Evolutionary conservation across 169 alveolate species (phyloP).

Genomic region (Plasmodium malariae): DNA sequence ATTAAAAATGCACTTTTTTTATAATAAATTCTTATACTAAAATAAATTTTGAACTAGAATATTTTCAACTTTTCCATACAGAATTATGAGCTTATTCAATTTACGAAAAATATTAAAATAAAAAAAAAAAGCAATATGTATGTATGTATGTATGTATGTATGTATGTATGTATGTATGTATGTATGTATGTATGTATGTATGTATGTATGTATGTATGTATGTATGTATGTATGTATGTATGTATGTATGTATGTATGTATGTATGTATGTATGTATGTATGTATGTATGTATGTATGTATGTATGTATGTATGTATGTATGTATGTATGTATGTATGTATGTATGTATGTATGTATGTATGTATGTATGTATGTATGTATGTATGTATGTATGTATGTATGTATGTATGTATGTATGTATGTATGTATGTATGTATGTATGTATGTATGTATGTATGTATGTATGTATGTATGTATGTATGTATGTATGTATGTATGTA

Average conservation of each 20-base stretch:
- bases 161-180: not conserved
- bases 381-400: too few species aligned
- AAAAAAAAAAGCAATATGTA: not conserved
- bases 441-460: too few species aligned
- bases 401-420: too few species aligned
- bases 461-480: too few species aligned
- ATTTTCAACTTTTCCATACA: conserved; percentile 28
- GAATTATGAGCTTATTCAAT: not conserved
- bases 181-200: not conserved
- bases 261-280: too few species aligned
- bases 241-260: conserved; percentile 4
- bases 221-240: not conserved
- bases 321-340: too few species aligned
- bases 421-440: too few species aligned
- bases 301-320: too few species aligned
- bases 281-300: too few species aligned
- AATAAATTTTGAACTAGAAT: conserved; percentile 21
- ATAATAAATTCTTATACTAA: conserved; percentile 11
- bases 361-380: too few species aligned
- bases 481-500: too few species aligned
- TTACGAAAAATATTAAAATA: not conserved
- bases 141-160: not conserved
- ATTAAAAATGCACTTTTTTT: conserved; percentile 50
- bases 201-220: not conserved
- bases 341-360: too few species aligned